Evolutionary conservation across 345 rosid species (phyloP), one percentile per base, ranked within the genome.

Genomic region (Euclidium syriacum): DNA sequence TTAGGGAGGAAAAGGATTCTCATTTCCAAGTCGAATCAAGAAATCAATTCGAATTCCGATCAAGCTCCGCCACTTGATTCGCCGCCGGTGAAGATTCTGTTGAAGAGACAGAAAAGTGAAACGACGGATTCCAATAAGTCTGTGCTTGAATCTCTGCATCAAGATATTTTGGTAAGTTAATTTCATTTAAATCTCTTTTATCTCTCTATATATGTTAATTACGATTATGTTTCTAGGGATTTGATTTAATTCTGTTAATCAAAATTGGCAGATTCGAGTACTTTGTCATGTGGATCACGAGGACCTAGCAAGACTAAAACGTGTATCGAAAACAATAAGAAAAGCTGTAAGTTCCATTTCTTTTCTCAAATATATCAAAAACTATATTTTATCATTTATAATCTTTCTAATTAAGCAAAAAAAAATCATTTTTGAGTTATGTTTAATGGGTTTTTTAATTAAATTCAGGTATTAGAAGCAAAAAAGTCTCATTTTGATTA

Each of bases 201-300:
- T 58, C 30, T 22, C 25, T 38, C 20, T 60, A 2, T 44, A 6
- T 38, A n/a, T n/a, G n/a, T 15, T 11, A 35, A 34, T 34, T 60
- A 5, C 11, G 26, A 39, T 36, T 55, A 36, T 51, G 2, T 60
- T 26, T 18, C 1, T 25, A 2, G 0, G 6, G 33, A 33, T 20
- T 43, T 39, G 24, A 19, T 52, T 38, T 48, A n/a, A 22, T 50
- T 43, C 12, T 33, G 20, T 10, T 20, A 38, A 40, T 36, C 38
- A 7, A 34, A 25, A 54, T 56, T 56, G 0, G 19, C 74, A 70
- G 74, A 70, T 70, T 62, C 63, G 36, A n/a, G 36, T 70, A 6
- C 74, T 70, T 36, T 54, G 69, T 70, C 64, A 47, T 29, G 74
- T 70, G 49, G 74, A 54, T 62, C 74, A 70, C 17, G 68, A 70